Conservation (phyloP, 176 grass and related monocot species). For the Musa beccarii region DNA sequence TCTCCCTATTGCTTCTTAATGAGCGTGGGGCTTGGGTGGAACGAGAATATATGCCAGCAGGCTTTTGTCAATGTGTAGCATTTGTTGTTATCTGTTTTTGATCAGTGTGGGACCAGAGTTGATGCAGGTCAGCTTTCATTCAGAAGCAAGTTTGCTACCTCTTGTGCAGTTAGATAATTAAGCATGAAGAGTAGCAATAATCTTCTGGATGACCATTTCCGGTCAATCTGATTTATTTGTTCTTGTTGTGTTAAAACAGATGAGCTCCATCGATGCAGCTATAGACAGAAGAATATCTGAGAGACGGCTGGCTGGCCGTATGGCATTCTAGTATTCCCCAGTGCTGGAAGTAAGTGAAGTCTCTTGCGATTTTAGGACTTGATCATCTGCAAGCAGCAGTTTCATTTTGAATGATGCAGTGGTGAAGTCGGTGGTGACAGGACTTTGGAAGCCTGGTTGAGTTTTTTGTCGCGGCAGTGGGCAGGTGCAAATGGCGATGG, state of each 20-base stretch:
- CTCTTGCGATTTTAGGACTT: not conserved
- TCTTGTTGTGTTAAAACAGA: slow-evolving; percentile 41
- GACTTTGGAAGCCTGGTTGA: no score
- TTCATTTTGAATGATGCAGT: no score
- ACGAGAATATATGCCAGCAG: slow-evolving; percentile 57
- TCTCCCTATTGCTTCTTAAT: slow-evolving; percentile 39
- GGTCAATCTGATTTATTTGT: slow-evolving; percentile 19
- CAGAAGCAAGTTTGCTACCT: slow-evolving; percentile 43
- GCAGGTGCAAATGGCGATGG: not conserved
- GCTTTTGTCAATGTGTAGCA: slow-evolving; percentile 46
- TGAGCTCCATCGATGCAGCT: slow-evolving; percentile 89
- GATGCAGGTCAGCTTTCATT: slow-evolving; percentile 96
- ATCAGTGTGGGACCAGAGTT: slow-evolving; percentile 51
- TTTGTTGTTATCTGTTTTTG: slow-evolving; percentile 82
- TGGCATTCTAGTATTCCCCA: slow-evolving; percentile 38
- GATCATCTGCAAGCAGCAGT: not conserved
- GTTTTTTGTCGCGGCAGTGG: no score
- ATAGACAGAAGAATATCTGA: slow-evolving; percentile 94
- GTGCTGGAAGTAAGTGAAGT: not conserved
- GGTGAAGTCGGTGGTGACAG: no score
- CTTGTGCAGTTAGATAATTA: slow-evolving; percentile 22
- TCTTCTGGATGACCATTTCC: not conserved
- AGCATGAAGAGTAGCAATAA: not conserved
- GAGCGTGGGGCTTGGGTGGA: slow-evolving; percentile 51
- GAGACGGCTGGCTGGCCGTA: slow-evolving; percentile 54